Base-by-base conservation (phyloP, 352 stramenopile genomes). In the Pelagophyceae sp. region DNA sequence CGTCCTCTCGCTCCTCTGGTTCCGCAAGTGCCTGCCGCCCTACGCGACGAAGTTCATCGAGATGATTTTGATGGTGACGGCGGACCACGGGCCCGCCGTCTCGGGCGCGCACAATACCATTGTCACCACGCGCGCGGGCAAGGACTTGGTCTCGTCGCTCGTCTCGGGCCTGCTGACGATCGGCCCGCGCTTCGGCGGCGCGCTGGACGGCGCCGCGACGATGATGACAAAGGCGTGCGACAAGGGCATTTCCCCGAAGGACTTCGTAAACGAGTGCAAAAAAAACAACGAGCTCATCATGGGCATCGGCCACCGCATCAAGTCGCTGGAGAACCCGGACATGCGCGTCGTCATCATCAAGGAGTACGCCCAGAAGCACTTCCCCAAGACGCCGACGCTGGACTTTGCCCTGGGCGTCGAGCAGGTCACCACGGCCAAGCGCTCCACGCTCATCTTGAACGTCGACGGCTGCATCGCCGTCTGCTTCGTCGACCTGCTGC, bases 1-100 rank as follows among this genome's bases (percentile, higher is more conserved):
- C 54, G 94, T 98, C 25, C 85, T 98, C 23, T 93, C 90, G 29
- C 83, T 98, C 74, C 87, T 98, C 40, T 98, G 94, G 94, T 98
- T 98, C 88, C 92, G 95, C 83, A 90, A 94, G 37, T 76, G 83
- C 32, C 77, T 87, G 37, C 83, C 83, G 29, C 29, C 78, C 35
- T 95, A 95, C 85, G 91, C 91, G 27, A 90, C 86, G 61, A 96
- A 95, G 84, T 98, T 98, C 82, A 97, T 98, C 76, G 94, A 98
- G 85, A 98, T 98, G 92, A 92, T 98, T 76, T 87, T 98, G 31
- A 97, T 98, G 93, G 93, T 98, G 50, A 97, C 93, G 29, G 94
- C 94, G 40, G 94, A 98, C 85, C 94, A 98, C 85, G 94, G 94
- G 58, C 94, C 94, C 67, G 93, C 93, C 33, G 94, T 98, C 33